phyloP scores from a whole-genome alignment of 257 asterid species.

The Fraxinus anomala region DNA sequence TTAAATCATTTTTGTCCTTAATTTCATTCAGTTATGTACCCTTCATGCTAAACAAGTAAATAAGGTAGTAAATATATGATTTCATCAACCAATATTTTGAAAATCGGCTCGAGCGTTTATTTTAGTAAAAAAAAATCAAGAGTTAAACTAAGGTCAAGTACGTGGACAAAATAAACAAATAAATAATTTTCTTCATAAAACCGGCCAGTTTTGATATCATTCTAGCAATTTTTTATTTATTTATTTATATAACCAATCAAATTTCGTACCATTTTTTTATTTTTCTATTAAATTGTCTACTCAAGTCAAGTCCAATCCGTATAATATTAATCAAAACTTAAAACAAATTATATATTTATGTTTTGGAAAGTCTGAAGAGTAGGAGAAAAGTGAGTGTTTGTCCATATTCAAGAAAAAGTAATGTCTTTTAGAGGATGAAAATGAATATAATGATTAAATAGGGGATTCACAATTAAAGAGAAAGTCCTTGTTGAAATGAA shows the following conservation, averaged over 20 bases:
- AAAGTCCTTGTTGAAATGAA: slow-evolving; percentile 24
- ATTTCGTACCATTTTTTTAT: no score
- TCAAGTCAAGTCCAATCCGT: no score
- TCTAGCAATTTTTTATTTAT: no score
- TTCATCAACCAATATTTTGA: no score
- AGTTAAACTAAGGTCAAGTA: background rate
- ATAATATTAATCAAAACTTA: background rate
- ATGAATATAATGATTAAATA: slow-evolving; percentile 10
- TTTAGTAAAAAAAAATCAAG: no score
- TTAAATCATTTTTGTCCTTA: no score
- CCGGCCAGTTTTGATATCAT: background rate
- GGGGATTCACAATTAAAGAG: slow-evolving; percentile 28
- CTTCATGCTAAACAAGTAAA: no score
- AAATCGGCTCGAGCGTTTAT: background rate
- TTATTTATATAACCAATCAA: no score
- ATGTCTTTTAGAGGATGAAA: background rate
- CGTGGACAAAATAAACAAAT: background rate
- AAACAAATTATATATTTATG: background rate
- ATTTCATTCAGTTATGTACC: background rate
- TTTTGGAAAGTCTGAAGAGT: background rate
- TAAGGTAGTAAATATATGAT: no score
- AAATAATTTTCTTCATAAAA: no score
- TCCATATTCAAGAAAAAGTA: slow-evolving; percentile 24
- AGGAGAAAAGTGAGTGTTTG: slow-evolving; percentile 33
- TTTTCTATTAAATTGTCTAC: no score